Evolutionary conservation across 1,139 yeast genomes (phyloP).

Genomic region (Blastobotrys persicus): DNA sequence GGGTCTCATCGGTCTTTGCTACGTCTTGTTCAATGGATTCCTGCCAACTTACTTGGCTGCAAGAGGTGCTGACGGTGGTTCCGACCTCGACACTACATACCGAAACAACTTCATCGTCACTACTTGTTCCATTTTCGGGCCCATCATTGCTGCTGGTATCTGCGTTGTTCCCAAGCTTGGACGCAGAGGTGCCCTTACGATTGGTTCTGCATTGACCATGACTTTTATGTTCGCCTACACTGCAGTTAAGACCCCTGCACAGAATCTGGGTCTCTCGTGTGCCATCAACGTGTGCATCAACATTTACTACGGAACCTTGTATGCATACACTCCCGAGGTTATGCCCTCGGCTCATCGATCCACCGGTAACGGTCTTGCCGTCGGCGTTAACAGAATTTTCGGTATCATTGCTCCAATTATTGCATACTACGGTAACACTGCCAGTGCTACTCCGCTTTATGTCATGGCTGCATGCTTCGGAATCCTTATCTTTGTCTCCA

Average conservation of each 20-base stretch:
- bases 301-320: conserved; percentile 54
- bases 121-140: conserved; percentile 54
- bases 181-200: conserved; percentile 55
- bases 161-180: conserved; percentile 48
- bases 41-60: conserved; percentile 48
- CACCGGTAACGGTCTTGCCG: conserved; percentile 55
- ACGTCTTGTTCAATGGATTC: conserved; percentile 52
- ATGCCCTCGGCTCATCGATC: conserved; percentile 55
- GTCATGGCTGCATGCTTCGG: conserved; percentile 56
- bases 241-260: conserved; percentile 48
- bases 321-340: conserved; percentile 60
- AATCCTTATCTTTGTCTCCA: conserved; percentile 43
- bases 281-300: conserved; percentile 51
- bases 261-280: conserved; percentile 53
- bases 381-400: conserved; percentile 47
- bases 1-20: conserved; percentile 52
- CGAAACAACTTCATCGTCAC: conserved; percentile 53
- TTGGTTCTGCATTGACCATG: conserved; percentile 56
- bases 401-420: conserved; percentile 54
- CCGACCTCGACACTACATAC: conserved; percentile 43
- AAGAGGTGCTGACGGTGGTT: conserved; percentile 45
- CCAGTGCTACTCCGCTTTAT: conserved; percentile 53
- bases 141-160: conserved; percentile 49
- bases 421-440: conserved; percentile 46
- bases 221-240: conserved; percentile 59